These are phyloP conservation scores for Solanum hybrid DNA, from an alignment of 305 asterid genomes.

Conservation along the genomic window DNA sequence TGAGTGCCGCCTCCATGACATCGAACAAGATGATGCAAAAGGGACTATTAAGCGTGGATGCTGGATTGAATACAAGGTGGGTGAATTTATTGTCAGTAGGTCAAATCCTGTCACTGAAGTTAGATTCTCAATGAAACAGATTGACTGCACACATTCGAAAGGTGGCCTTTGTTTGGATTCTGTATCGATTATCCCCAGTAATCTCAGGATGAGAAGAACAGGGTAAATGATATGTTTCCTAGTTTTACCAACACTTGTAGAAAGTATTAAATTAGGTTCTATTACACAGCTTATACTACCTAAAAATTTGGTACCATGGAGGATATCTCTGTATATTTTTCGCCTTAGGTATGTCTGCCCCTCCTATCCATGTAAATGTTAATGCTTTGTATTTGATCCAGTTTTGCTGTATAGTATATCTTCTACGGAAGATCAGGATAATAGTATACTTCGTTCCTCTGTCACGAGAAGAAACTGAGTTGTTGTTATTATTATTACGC, in stretches of 20 bases:
- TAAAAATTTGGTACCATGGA: neutral
- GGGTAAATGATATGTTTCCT: constrained; percentile 12
- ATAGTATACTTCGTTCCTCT: neutral
- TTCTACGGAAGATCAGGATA: neutral
- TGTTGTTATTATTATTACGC: neutral
- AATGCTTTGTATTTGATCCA: neutral
- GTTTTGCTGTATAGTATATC: neutral
- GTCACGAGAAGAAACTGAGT: neutral
- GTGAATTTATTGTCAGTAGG: constrained; percentile 56
- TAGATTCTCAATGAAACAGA: constrained; percentile 85
- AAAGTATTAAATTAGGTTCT: constrained; percentile 6
- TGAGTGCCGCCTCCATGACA: constrained; percentile 60
- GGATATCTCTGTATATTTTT: neutral
- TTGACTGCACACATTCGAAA: constrained; percentile 95
- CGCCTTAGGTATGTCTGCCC: neutral
- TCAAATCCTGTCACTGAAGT: constrained; percentile 63
- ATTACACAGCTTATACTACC: neutral
- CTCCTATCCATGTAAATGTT: neutral
- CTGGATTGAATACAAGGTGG: constrained; percentile 90
- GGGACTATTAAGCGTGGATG: constrained; percentile 62
- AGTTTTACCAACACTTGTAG: constrained; percentile 5
- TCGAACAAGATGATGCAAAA: constrained; percentile 39
- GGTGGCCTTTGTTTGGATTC: constrained; percentile 92
- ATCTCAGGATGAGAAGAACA: constrained; percentile 41
- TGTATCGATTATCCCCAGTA: constrained; percentile 59